A percentile compares a stretch with the other conserved stretches of the same genome.
Evolutionary conservation across 2,329 filamentous ascomycete genomes (phyloP).

Genomic region (Monilinia vaccinii-corymbosi): DNA sequence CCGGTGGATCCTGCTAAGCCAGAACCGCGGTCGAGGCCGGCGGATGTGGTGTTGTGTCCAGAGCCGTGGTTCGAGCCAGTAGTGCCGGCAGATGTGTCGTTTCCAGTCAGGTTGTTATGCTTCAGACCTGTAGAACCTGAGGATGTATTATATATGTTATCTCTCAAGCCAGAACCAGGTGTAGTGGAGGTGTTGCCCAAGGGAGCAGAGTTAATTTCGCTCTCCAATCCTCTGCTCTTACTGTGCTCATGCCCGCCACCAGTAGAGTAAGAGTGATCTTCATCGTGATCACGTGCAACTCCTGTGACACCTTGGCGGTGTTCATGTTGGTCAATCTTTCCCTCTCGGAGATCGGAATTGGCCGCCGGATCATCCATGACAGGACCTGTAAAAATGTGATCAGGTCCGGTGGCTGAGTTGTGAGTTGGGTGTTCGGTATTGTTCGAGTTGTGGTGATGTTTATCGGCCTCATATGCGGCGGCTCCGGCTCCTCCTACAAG

Average conservation of each 20-base stretch:
- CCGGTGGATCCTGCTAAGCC: neutral
- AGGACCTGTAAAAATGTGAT: conserved; percentile 3
- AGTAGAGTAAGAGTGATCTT: neutral
- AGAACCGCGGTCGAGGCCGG: neutral
- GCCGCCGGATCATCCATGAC: conserved; percentile 2
- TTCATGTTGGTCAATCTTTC: neutral
- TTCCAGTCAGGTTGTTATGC: neutral
- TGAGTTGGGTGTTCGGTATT: neutral
- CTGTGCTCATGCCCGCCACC: neutral
- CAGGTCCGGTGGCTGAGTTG: neutral
- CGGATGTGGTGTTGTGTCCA: neutral
- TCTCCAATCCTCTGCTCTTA: neutral
- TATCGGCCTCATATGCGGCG: neutral
- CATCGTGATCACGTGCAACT: neutral
- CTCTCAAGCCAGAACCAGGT: neutral
- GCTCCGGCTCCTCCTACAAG: conserved; percentile 11
- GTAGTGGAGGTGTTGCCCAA: neutral
- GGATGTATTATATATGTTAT: neutral
- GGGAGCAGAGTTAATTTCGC: neutral
- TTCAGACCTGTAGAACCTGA: neutral
- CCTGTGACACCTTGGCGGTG: neutral
- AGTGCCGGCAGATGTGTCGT: neutral
- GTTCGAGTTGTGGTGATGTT: conserved; percentile 7
- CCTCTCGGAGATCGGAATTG: neutral
- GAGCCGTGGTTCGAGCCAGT: neutral